A percentile compares a stretch with the other conserved stretches of the same genome.
These are phyloP conservation scores for Dentipellis fragilis DNA, from an alignment of 768 basidiomycete genomes.

Conservation along the genomic window DNA sequence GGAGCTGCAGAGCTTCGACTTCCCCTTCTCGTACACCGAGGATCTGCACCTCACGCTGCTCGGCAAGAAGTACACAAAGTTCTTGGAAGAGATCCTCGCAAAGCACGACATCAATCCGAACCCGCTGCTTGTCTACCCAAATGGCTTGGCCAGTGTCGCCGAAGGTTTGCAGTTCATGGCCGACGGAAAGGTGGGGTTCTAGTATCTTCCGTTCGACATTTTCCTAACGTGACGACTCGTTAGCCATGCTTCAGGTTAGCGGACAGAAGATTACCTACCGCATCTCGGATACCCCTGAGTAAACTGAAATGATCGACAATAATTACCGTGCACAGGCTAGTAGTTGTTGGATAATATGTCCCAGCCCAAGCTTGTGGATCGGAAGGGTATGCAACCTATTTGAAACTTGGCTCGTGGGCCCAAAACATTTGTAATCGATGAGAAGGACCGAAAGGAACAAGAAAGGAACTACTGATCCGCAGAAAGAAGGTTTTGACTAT, in stretches of 20 bases:
- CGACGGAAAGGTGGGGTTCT: constrained; percentile 6
- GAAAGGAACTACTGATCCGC: too few species aligned
- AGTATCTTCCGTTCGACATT: too few species aligned
- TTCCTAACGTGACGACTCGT: too few species aligned
- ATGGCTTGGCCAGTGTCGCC: constrained; percentile 8
- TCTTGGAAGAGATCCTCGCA: constrained; percentile 1
- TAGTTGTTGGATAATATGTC: too few species aligned
- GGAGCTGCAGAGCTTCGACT: neutral
- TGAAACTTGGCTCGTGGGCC: too few species aligned
- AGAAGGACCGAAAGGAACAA: too few species aligned
- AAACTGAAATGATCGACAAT: too few species aligned
- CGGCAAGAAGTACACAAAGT: constrained; percentile 8
- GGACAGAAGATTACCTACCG: constrained; percentile 8
- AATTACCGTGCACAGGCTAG: too few species aligned
- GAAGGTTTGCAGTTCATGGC: constrained; percentile 10
- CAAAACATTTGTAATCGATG: too few species aligned
- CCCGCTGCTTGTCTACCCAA: constrained; percentile 2
- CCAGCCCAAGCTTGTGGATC: too few species aligned
- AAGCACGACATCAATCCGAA: constrained; percentile 1
- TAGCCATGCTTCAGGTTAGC: constrained; percentile 2
- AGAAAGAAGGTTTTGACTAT: too few species aligned
- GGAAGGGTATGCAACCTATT: too few species aligned
- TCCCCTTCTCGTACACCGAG: neutral
- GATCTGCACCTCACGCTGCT: neutral
- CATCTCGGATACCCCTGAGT: constrained; percentile 7